Base-by-base conservation (phyloP, 2,329 filamentous ascomycete genomes). In the Calycina herbarum region DNA sequence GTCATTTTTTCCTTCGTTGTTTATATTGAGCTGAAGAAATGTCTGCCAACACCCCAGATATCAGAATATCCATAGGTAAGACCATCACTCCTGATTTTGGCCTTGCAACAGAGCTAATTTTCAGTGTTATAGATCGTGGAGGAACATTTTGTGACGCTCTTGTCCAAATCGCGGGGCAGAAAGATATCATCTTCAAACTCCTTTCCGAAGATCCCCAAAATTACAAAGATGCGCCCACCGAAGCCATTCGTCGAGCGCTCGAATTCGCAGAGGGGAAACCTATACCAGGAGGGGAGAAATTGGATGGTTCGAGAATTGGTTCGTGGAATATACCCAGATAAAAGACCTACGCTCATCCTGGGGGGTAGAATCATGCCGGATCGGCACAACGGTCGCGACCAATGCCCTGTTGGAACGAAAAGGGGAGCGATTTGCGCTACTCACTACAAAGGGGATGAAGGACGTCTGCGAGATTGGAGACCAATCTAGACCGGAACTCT, bases 371-470 rank as follows among this genome's bases (percentile, higher is more conserved):
- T 48, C 59, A 51, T 61, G 40, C 24, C 24, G 40, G 4, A 61
- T 61, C 51, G 59, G 42, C 24, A 61, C 56, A 45, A 92, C 89
- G 0, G 88, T 92, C 5, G 89, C 89, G 1, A 92, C 89, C 0
- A 97, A 97, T 77, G 94, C 94, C 0, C 79, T 97, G 64, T 83
- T 97, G 1, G 94, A 97, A 78, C 83, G 94, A 65, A 97, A 97
- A 78, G 94, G 94, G 59, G 93, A 96, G 79, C 88, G 87, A 71
- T 94, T 95, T 75, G 93, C 92, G 15, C 85, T 97, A 78, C 87
- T 97, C 0, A 92, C 96, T 11, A 97, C 92, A 0, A 89, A 88
- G 70, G 94, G 94, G 0, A 29, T 97, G 82, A 89, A 87, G 71
- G 93, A 97, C 77, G 96, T 92, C 72, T 81, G 97, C 29, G 85